phyloP scores from a whole-genome alignment of 257 asterid species.

The Verbena officinalis region DNA sequence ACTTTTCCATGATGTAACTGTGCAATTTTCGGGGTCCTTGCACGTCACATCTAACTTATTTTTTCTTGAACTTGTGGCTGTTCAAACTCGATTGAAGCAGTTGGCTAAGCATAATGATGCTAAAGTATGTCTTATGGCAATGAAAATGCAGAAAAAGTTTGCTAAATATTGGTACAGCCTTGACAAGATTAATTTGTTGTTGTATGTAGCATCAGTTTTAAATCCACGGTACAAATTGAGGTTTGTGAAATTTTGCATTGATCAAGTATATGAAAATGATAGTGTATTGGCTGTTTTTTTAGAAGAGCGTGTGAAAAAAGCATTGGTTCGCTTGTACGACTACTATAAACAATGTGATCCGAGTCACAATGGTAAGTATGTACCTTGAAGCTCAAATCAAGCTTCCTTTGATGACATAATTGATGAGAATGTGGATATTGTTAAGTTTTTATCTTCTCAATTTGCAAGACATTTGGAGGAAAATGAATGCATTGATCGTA shows the following conservation, averaged over 20 bases:
- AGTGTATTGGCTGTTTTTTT: background rate
- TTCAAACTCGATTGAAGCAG: too few relatives aligned
- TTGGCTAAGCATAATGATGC: too few relatives aligned
- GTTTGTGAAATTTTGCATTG: background rate
- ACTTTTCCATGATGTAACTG: too few relatives aligned
- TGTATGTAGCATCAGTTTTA: background rate
- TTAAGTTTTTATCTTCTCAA: background rate
- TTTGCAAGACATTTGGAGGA: conserved; percentile 9
- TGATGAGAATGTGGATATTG: background rate
- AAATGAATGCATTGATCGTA: background rate
- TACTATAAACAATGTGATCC: background rate
- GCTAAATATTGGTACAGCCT: background rate
- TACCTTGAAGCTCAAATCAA: background rate
- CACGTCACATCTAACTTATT: too few relatives aligned
- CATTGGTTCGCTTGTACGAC: background rate
- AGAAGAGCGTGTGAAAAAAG: background rate
- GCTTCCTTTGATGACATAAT: background rate
- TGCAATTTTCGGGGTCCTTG: background rate
- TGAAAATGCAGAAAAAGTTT: background rate
- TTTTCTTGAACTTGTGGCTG: too few relatives aligned
- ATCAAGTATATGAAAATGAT: background rate
- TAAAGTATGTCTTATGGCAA: too few relatives aligned
- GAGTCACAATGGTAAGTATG: background rate
- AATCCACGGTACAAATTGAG: background rate
- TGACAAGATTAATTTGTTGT: background rate